Percentiles rank a stretch among this genome's conserved stretches.
Evolutionary conservation across 2,329 filamentous ascomycete species (phyloP).

Genomic region (Tolypocladium capitatum): DNA sequence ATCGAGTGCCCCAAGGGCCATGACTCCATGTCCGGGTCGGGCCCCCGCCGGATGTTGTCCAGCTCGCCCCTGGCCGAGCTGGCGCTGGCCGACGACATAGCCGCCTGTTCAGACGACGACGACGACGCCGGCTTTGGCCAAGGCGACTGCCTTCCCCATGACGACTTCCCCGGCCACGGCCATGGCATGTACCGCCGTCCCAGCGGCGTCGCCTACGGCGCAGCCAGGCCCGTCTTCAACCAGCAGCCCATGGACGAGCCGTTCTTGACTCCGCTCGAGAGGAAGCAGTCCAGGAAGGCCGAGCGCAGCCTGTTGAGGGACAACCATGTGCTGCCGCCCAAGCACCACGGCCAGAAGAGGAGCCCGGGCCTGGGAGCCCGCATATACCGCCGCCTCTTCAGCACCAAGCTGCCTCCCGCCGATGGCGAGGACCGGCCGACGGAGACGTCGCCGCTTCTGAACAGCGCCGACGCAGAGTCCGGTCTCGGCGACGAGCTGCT

Average conservation of each 20-base stretch:
- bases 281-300: constrained; percentile 41
- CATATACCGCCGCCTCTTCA: constrained; percentile 37
- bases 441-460: constrained; percentile 30
- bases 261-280: constrained; percentile 39
- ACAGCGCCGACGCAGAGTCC: constrained; percentile 22
- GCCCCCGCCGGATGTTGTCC: constrained; percentile 29
- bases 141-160: constrained; percentile 17
- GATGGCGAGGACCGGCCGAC: constrained; percentile 27
- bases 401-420: constrained; percentile 35
- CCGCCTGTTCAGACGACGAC: constrained; percentile 48
- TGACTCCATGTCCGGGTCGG: not conserved
- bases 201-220: constrained; percentile 61
- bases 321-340: constrained; percentile 52
- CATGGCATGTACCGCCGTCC: constrained; percentile 59
- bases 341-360: constrained; percentile 28
- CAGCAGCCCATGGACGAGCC: constrained; percentile 35
- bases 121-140: constrained; percentile 29
- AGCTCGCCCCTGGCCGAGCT: constrained; percentile 54
- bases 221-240: constrained; percentile 56
- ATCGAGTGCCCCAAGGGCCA: not conserved
- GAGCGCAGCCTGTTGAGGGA: constrained; percentile 50
- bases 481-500: constrained; percentile 36
- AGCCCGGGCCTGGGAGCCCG: constrained; percentile 21
- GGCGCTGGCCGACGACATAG: constrained; percentile 52
- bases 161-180: constrained; percentile 23